phyloP scores from a whole-genome alignment of 2,329 filamentous ascomycete genomes.

The Aspergillus calidoustus region DNA sequence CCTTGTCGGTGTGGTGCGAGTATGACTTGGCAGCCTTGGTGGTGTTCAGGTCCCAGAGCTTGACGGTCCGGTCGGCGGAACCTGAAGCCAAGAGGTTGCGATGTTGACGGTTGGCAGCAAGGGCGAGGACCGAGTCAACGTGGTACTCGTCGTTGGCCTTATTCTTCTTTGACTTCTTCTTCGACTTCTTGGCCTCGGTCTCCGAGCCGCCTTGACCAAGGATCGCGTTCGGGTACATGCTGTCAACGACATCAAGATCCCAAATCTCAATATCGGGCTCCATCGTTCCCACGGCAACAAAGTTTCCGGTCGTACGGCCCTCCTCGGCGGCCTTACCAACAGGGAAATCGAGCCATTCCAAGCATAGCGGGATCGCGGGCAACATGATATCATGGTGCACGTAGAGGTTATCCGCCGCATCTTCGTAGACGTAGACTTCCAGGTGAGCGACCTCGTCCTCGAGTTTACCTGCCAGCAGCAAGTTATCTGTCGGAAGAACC shows the following conservation, averaged over 20 bases:
- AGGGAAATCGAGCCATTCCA: constrained; percentile 95
- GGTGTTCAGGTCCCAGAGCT: constrained; percentile 95
- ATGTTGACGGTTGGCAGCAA: constrained; percentile 91
- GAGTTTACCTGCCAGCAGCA: constrained; percentile 88
- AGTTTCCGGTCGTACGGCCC: constrained; percentile 77
- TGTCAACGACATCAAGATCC: constrained; percentile 94
- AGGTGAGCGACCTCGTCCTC: constrained; percentile 97
- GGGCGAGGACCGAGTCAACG: constrained; percentile 87
- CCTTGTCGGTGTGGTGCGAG: constrained; percentile 94
- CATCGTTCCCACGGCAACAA: constrained; percentile 94
- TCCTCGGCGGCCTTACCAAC: constrained; percentile 72
- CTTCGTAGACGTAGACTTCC: constrained; percentile 97
- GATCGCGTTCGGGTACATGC: constrained; percentile 97
- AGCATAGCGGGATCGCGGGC: constrained; percentile 89
- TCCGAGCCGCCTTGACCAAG: constrained; percentile 72
- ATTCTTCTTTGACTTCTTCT: constrained; percentile 89
- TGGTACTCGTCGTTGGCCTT: constrained; percentile 92
- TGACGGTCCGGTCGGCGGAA: constrained; percentile 95
- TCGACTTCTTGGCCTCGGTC: constrained; percentile 65
- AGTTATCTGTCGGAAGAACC: constrained; percentile 88
- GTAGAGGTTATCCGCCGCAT: constrained; percentile 92
- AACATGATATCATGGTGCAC: constrained; percentile 99
- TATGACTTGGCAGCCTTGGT: constrained; percentile 95
- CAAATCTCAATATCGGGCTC: constrained; percentile 98
- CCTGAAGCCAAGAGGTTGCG: constrained; percentile 92